phyloP scores from a whole-genome alignment of 306 rosid genomes.

The Medicago ruthenica region DNA sequence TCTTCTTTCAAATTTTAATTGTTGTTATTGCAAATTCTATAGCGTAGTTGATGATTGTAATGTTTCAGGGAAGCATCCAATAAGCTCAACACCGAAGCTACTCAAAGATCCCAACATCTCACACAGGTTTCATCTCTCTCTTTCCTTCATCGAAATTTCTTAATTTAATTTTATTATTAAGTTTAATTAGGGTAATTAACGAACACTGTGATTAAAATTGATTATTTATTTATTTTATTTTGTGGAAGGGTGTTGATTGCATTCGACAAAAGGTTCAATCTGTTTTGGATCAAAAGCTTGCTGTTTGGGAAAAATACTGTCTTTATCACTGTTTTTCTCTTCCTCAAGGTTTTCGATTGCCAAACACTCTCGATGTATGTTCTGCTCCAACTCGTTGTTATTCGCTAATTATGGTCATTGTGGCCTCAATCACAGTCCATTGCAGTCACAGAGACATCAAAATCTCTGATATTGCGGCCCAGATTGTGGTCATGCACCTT shows the following conservation, averaged over 20 bases:
- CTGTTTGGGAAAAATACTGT: slow-evolving; percentile 81
- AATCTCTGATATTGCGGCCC: neutral
- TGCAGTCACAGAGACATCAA: neutral
- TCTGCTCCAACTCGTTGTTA: neutral
- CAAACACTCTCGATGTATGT: slow-evolving; percentile 57
- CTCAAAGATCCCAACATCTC: slow-evolving; percentile 67
- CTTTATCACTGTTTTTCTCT: slow-evolving; percentile 72
- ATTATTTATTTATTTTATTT: neutral
- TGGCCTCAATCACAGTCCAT: neutral
- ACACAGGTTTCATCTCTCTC: slow-evolving; percentile 47
- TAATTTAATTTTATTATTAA: neutral
- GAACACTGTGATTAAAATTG: neutral
- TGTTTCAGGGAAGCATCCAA: slow-evolving; percentile 67
- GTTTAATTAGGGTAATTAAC: neutral
- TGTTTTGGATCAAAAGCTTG: slow-evolving; percentile 63
- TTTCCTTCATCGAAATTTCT: neutral
- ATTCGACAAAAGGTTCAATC: slow-evolving; percentile 60
- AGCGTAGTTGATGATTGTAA: neutral
- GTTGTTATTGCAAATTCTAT: neutral
- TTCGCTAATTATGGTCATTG: neutral
- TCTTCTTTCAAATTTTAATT: neutral
- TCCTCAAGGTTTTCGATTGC: slow-evolving; percentile 66
- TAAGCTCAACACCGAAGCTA: slow-evolving; percentile 49
- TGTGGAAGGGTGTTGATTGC: slow-evolving; percentile 60
- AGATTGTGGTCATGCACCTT: neutral